phyloP scores from a whole-genome alignment of 1,284 basidiomycete genomes.

The Ceratobasidium sp. region DNA sequence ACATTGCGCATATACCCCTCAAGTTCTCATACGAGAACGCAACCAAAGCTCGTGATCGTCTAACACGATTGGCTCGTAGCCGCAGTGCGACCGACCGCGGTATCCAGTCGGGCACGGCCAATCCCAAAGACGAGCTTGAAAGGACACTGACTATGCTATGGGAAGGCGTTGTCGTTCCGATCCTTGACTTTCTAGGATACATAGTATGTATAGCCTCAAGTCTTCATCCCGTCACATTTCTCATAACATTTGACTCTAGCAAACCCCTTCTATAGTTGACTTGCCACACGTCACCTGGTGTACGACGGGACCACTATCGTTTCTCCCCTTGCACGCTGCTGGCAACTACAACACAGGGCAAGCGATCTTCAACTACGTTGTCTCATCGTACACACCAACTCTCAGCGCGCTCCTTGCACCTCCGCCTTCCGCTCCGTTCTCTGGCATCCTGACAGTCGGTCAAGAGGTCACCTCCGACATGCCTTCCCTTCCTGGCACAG shows the following conservation, averaged over 20 bases:
- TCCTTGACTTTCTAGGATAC: not conserved
- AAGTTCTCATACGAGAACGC: not conserved
- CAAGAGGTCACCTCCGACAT: not conserved
- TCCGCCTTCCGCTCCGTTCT: not conserved
- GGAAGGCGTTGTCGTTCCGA: not conserved
- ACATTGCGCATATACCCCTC: not conserved
- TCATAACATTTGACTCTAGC: not conserved
- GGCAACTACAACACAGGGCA: conserved; percentile 39
- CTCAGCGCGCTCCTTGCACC: not conserved
- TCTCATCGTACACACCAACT: not conserved
- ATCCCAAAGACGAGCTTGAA: not conserved
- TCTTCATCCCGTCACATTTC: not conserved
- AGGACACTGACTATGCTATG: not conserved
- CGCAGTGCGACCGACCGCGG: not conserved
- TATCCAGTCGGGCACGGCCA: not conserved
- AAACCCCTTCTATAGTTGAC: not conserved
- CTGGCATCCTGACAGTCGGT: not conserved
- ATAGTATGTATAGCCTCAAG: not conserved
- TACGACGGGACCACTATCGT: not conserved
- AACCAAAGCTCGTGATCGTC: not conserved
- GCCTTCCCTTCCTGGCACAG: not conserved
- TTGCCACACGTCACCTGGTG: not conserved
- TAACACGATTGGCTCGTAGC: not conserved
- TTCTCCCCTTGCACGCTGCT: conserved; percentile 48
- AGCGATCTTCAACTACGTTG: not conserved